phyloP scores from a whole-genome alignment of 768 basidiomycete genomes.

The Russula sp. region DNA sequence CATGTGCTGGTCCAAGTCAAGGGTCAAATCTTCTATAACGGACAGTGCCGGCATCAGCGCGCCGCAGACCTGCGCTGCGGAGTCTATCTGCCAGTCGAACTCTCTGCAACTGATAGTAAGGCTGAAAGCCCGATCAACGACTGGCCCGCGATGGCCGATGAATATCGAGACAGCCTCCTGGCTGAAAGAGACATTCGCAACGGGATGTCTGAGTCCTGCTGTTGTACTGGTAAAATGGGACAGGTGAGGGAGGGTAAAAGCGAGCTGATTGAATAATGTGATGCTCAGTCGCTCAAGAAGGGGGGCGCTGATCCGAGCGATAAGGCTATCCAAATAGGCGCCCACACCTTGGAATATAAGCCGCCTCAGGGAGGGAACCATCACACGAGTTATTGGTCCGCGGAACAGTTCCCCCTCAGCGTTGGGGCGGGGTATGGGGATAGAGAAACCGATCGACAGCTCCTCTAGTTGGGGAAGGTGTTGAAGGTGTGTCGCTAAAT shows the following conservation, averaged over 20 bases:
- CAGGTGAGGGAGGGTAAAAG: not conserved
- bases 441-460: slow-evolving; percentile 6
- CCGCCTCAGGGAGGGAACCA: not conserved
- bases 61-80: slow-evolving; percentile 1
- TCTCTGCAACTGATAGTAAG: not conserved
- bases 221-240: not conserved
- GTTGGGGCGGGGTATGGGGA: not conserved
- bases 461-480: slow-evolving; percentile 1
- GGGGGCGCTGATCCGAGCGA: not conserved
- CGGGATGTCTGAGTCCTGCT: not conserved
- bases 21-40: not conserved
- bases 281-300: not conserved
- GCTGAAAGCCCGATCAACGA: not conserved
- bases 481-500: not conserved
- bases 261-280: not conserved
- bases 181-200: not conserved
- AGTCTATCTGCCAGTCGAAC: slow-evolving; percentile 5
- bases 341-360: not conserved
- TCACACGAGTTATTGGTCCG: not conserved
- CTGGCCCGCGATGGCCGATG: not conserved
- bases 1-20: not conserved
- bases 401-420: not conserved
- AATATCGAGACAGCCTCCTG: not conserved
- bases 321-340: slow-evolving; percentile 1
- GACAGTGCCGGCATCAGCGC: not conserved